Evolutionary conservation across 2,329 filamentous ascomycete genomes (phyloP).

Genomic region (Ophiostoma australiae): DNA sequence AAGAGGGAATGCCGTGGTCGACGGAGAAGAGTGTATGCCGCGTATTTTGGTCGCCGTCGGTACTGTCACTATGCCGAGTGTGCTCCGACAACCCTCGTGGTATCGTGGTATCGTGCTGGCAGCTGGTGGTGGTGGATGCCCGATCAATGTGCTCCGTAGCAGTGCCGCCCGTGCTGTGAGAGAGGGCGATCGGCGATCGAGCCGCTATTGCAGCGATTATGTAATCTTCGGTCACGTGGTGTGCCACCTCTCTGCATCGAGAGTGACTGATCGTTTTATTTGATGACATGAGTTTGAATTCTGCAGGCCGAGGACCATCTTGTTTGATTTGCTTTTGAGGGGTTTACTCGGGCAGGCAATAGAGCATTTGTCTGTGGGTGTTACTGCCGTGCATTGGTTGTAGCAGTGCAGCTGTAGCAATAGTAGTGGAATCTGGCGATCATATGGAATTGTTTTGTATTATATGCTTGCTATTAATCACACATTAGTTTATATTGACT

Average conservation of each 20-base stretch:
- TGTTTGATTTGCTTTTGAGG: background rate
- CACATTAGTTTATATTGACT: too few relatives aligned
- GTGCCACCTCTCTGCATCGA: too few relatives aligned
- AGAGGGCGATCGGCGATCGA: constrained; percentile 8
- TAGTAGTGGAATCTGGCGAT: constrained; percentile 2
- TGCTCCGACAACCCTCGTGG: background rate
- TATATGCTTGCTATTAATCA: too few relatives aligned
- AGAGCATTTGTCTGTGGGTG: background rate
- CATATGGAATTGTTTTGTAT: background rate
- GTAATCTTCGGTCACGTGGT: background rate
- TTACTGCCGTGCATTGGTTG: background rate
- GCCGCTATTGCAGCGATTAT: background rate
- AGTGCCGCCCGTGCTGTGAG: background rate
- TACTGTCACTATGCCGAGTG: background rate
- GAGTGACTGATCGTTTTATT: background rate
- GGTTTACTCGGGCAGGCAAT: background rate
- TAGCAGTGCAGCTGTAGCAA: background rate
- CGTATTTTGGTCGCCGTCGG: background rate
- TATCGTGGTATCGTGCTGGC: background rate
- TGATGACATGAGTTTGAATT: background rate
- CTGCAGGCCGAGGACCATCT: background rate
- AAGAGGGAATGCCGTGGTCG: background rate
- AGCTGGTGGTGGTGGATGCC: background rate
- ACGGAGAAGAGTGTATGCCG: background rate
- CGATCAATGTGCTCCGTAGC: background rate